These are phyloP conservation scores for Didymellaceae sp. DNA, from an alignment of 2,329 filamentous ascomycete species.

Conservation along the genomic window DNA sequence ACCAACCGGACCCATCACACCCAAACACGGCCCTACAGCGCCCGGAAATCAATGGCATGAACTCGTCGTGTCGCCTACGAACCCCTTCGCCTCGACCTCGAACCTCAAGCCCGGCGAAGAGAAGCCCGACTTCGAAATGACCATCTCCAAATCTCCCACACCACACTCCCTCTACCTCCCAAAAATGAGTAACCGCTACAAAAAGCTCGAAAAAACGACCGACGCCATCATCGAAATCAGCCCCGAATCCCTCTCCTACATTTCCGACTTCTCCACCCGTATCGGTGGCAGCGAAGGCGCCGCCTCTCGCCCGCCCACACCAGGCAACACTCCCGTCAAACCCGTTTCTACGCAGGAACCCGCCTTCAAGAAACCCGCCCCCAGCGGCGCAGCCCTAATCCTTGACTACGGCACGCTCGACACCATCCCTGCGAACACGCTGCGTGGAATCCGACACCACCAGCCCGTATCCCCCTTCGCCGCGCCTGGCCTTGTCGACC, in stretches of 20 bases:
- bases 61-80: slow-evolving; percentile 53
- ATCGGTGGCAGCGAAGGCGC: slow-evolving; percentile 69
- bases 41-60: slow-evolving; percentile 51
- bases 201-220: slow-evolving; percentile 69
- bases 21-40: slow-evolving; percentile 46
- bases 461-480: slow-evolving; percentile 78
- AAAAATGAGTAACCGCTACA: slow-evolving; percentile 79
- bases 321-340: slow-evolving; percentile 43
- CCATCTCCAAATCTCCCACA: slow-evolving; percentile 75
- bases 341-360: slow-evolving; percentile 16
- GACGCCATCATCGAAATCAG: slow-evolving; percentile 86
- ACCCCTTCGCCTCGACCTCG: slow-evolving; percentile 39
- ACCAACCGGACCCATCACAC: slow-evolving; percentile 57
- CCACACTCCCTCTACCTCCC: slow-evolving; percentile 87
- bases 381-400: slow-evolving; percentile 89
- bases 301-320: slow-evolving; percentile 15
- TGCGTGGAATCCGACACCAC: slow-evolving; percentile 86
- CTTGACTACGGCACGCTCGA: slow-evolving; percentile 88
- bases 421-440: slow-evolving; percentile 83
- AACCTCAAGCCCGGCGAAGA: slow-evolving; percentile 25
- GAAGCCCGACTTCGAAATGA: slow-evolving; percentile 84
- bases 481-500: slow-evolving; percentile 80
- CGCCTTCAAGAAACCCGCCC: slow-evolving; percentile 61
- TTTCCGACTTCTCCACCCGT: slow-evolving; percentile 78
- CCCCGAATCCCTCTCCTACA: slow-evolving; percentile 82